Conservation (phyloP, 371 early-diverging fungal genomes). For the Lichtheimia ramosa region DNA sequence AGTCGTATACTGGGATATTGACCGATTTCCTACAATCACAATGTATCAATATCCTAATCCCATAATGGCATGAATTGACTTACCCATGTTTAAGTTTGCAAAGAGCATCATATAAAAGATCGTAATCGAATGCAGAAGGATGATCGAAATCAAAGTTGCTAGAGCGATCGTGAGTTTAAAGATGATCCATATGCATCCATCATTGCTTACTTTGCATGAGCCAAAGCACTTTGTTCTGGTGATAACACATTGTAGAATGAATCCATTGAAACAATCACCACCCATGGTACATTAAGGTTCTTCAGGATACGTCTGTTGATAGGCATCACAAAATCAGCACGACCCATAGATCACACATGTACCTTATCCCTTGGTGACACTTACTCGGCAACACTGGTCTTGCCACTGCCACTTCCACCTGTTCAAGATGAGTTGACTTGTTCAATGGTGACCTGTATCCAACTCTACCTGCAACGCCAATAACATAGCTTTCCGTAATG, state of each 20-base stretch:
- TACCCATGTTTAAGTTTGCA: conserved; percentile 74
- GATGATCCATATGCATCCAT: neutral
- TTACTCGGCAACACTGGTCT: conserved; percentile 79
- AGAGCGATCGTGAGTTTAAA: neutral
- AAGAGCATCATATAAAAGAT: conserved; percentile 69
- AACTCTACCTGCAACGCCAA: conserved; percentile 71
- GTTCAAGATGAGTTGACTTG: conserved; percentile 2
- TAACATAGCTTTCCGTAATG: conserved; percentile 66
- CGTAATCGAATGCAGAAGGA: conserved; percentile 81
- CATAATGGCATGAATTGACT: neutral
- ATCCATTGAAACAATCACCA: conserved; percentile 91
- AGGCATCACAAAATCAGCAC: neutral
- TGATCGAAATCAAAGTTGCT: conserved; percentile 84
- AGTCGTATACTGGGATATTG: conserved; percentile 80
- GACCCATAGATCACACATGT: too few relatives aligned
- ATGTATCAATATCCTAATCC: neutral
- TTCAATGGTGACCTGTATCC: neutral
- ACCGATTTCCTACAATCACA: conserved; percentile 51
- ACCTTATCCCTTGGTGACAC: neutral
- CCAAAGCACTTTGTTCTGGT: conserved; percentile 70
- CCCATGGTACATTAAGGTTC: conserved; percentile 81
- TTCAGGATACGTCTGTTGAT: conserved; percentile 63
- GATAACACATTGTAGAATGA: conserved; percentile 88
- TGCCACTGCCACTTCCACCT: conserved; percentile 86
- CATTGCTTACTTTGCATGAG: conserved; percentile 62